Evolutionary conservation across 202 grass and related monocot species (phyloP).

Genomic region (Cymbopogon flexuosus): DNA sequence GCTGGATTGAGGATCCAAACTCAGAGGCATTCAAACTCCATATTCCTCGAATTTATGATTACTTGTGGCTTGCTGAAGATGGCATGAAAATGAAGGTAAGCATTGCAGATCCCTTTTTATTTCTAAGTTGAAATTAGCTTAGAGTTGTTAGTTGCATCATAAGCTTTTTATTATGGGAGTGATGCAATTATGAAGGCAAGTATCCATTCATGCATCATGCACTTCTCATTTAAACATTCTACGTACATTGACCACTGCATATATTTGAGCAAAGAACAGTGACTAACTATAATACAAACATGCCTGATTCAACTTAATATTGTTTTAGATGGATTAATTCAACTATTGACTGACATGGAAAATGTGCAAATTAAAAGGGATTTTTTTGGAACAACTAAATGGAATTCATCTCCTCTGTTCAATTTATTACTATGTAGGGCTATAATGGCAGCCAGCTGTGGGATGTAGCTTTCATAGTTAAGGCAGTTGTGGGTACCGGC

Average conservation of each 20-base stretch:
- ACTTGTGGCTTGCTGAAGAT: slow-evolving; percentile 91
- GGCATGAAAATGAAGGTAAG: slow-evolving; percentile 96
- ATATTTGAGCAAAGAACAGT: too few species aligned
- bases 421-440: slow-evolving; percentile 21
- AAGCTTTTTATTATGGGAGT: background rate
- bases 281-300: too few species aligned
- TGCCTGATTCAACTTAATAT: background rate
- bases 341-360: background rate
- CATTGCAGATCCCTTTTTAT: background rate
- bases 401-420: background rate
- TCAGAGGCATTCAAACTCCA: slow-evolving; percentile 84
- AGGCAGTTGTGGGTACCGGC: slow-evolving; percentile 56
- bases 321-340: background rate
- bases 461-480: slow-evolving; percentile 68
- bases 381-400: background rate
- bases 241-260: too few species aligned
- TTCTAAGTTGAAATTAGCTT: background rate
- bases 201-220: background rate
- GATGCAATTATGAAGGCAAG: background rate
- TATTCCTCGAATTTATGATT: slow-evolving; percentile 68
- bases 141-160: background rate
- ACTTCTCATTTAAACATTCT: too few species aligned
- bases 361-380: too few species aligned
- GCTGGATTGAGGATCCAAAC: slow-evolving; percentile 85
- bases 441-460: slow-evolving; percentile 85